Evolutionary conservation across 768 basidiomycete species (phyloP).

Genomic region (Naganishia friedmannii): DNA sequence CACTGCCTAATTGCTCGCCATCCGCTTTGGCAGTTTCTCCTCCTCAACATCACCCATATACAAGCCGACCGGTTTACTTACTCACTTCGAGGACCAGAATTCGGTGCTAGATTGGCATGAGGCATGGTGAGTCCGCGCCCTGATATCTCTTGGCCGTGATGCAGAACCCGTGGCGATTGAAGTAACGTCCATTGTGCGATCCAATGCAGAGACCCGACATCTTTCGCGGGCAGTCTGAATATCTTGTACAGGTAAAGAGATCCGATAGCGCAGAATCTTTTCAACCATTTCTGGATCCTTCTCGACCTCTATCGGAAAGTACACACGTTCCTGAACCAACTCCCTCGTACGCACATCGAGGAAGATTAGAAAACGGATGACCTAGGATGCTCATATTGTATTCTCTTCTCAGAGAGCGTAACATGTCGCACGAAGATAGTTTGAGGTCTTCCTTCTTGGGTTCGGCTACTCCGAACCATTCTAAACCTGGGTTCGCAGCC

Average conservation of each 20-base stretch:
- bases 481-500: background rate
- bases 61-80: no score
- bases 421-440: slow-evolving; percentile 11
- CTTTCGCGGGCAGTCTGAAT: background rate
- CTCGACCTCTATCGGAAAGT: background rate
- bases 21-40: no score
- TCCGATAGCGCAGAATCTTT: slow-evolving; percentile 4
- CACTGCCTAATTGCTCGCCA: no score
- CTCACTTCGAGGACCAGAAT: background rate
- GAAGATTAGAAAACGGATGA: background rate
- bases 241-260: background rate
- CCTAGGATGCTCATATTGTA: background rate
- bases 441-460: slow-evolving; percentile 2
- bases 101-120: background rate
- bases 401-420: background rate
- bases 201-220: background rate
- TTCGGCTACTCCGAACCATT: background rate
- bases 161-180: background rate
- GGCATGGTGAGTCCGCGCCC: background rate
- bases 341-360: background rate
- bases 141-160: no score
- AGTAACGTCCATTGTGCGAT: background rate
- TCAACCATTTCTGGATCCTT: background rate
- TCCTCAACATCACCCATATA: no score
- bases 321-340: background rate